Conservation (phyloP, 2,329 filamentous ascomycete genomes). For the Colletotrichum karsti region DNA sequence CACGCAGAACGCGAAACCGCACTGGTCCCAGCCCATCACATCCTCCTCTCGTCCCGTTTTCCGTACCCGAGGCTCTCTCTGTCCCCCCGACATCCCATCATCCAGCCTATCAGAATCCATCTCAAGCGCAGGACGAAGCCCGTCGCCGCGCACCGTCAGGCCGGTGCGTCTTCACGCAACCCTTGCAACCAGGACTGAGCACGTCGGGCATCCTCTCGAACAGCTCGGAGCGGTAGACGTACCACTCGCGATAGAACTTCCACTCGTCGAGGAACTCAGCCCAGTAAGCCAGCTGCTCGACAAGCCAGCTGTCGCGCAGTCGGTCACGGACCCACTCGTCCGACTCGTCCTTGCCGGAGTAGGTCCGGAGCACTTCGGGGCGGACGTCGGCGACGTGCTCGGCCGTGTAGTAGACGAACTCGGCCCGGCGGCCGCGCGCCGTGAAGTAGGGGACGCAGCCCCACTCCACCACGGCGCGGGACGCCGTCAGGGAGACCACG, state of each 20-base stretch:
- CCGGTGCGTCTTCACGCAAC: slow-evolving; percentile 23
- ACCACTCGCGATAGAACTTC: slow-evolving; percentile 31
- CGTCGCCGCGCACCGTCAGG: slow-evolving; percentile 19
- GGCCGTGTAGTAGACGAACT: slow-evolving; percentile 28
- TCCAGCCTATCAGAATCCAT: neutral
- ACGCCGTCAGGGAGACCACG: slow-evolving; percentile 25
- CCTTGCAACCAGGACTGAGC: slow-evolving; percentile 21
- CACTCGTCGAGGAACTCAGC: slow-evolving; percentile 30
- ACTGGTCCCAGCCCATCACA: slow-evolving; percentile 13
- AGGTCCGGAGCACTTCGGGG: slow-evolving; percentile 21
- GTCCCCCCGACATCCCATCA: neutral
- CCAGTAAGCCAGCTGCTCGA: slow-evolving; percentile 32
- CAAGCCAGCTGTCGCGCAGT: slow-evolving; percentile 30
- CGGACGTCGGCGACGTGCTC: slow-evolving; percentile 23
- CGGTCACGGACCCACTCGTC: slow-evolving; percentile 22
- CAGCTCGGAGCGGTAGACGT: slow-evolving; percentile 27
- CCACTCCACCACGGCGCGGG: slow-evolving; percentile 30
- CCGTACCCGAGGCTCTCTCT: neutral
- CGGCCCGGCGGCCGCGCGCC: slow-evolving; percentile 25
- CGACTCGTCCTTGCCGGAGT: neutral
- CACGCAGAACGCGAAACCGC: neutral
- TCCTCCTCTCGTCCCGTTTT: neutral
- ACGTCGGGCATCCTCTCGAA: slow-evolving; percentile 27
- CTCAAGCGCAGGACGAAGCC: slow-evolving; percentile 17
- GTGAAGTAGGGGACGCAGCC: slow-evolving; percentile 29